Evolutionary conservation across 179 eudicot genomes (phyloP).

Genomic region (Gypsophila paniculata): DNA sequence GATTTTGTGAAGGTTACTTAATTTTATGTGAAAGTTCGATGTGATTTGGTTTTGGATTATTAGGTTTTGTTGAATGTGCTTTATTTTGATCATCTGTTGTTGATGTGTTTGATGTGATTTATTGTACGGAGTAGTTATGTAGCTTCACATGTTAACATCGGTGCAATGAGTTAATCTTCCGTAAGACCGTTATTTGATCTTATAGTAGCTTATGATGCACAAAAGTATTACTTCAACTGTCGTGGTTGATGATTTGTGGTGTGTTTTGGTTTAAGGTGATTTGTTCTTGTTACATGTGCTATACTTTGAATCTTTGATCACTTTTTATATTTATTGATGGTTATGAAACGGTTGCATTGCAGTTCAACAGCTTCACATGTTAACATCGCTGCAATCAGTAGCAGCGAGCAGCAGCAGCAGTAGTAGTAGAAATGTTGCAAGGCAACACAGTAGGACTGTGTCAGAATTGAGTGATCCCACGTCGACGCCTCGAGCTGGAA

Average conservation of each 20-base stretch:
- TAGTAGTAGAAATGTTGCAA: constrained; percentile 27
- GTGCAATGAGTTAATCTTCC: no score
- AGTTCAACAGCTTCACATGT: constrained; percentile 53
- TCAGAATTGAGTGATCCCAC: constrained; percentile 70
- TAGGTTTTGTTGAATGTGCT: not conserved
- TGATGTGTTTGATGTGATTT: not conserved
- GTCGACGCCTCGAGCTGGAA: constrained; percentile 37
- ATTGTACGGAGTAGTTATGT: no score
- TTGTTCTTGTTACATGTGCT: no score
- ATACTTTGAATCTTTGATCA: no score
- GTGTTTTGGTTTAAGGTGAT: no score
- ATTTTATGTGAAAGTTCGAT: not conserved
- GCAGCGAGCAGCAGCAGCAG: constrained; percentile 18
- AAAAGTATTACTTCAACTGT: no score
- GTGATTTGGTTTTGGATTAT: not conserved
- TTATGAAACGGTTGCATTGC: constrained; percentile 10
- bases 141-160: no score
- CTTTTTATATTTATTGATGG: not conserved
- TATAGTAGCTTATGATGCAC: no score
- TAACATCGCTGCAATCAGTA: constrained; percentile 32
- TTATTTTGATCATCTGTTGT: not conserved
- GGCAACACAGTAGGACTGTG: constrained; percentile 38
- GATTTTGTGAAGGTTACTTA: not conserved
- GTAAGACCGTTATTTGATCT: no score
- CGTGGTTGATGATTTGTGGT: no score